Evolutionary conservation across 495 filamentous ascomycete genomes (phyloP), one percentile per base, ranked within the genome.

Genomic region (Talaromyces trachyspermus): DNA sequence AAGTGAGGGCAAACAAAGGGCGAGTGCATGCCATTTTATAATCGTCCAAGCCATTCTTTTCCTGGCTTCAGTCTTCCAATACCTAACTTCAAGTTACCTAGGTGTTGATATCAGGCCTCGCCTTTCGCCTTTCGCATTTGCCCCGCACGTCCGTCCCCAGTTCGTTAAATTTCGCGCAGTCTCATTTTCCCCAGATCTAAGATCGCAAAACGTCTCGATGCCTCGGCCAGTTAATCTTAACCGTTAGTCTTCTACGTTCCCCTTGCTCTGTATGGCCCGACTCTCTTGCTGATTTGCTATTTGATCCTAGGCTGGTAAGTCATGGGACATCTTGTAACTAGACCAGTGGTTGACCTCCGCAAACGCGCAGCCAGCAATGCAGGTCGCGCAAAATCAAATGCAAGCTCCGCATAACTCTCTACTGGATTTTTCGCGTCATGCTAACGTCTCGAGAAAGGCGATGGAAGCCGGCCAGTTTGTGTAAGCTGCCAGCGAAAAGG

Each of bases 301-400:
- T 36, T 36, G 32, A 7, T 30, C 6, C 12, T 6, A 7, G 27
- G 27, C 6, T 12, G 6, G 6, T 12, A 30, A 30, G 6, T 30
- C 6, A 30, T 30, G 27, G 6, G 27, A 12, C 27, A 30, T 36
- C 15, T 14, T 36, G 9, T 36, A 14, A 17, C 12, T 36, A n/a
- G 10, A 4, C 32, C 14, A 4, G 32, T n/a, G 32, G 8, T 12
- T 36, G n/a, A n/a, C n/a, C 29, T 14, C 18, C 3, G 18, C 12
- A 5, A 42, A 12, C 36, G 15, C 32, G 27, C 26, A 60, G 65
- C 46, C 51, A 61, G 35, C 52, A 54, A 6, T 69, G 64, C 46
- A 54, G 64, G 14, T 48, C 43, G 29, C 57, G 62, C 12, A 61
- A 64, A 36, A 47, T 65, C 0, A 62, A 60, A 49, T 69, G 65